Percentiles rank a stretch among this genome's conserved stretches.
Conservation (phyloP, 2,329 filamentous ascomycete species). For the Sarocladium brachiariae region DNA sequence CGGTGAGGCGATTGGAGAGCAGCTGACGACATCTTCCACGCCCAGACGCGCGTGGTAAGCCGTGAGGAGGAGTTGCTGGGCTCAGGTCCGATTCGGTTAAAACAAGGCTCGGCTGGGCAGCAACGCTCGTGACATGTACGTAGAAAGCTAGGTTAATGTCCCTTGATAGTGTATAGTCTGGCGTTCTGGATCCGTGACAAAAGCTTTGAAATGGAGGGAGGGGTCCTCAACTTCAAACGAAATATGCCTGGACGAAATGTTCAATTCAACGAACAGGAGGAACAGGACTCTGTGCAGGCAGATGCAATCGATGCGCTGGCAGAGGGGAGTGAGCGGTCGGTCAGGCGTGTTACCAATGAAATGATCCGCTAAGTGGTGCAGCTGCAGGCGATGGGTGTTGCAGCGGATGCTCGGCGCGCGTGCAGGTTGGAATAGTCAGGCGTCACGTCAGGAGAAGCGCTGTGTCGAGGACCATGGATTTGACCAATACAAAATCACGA, state of each 20-base stretch:
- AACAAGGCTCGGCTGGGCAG: neutral
- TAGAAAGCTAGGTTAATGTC: neutral
- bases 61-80: conserved; percentile 14
- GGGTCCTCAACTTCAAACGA: too few species aligned
- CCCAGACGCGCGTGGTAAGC: too few species aligned
- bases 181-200: neutral
- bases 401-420: conserved; percentile 3
- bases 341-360: neutral
- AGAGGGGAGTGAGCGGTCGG: neutral
- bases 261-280: neutral
- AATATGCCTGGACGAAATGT: neutral
- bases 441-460: too few species aligned
- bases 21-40: conserved; percentile 42
- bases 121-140: neutral
- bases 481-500: too few species aligned
- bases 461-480: too few species aligned
- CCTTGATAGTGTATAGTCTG: neutral
- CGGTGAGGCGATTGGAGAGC: conserved; percentile 54
- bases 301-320: conserved; percentile 7
- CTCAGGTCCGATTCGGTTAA: neutral
- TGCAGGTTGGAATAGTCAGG: conserved; percentile 7
- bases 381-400: conserved; percentile 9
- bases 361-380: neutral
- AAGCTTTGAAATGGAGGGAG: too few species aligned
- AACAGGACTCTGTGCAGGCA: neutral